Conservation (phyloP, 139 green algal genomes). For the Mychonastes homosphaera region DNA sequence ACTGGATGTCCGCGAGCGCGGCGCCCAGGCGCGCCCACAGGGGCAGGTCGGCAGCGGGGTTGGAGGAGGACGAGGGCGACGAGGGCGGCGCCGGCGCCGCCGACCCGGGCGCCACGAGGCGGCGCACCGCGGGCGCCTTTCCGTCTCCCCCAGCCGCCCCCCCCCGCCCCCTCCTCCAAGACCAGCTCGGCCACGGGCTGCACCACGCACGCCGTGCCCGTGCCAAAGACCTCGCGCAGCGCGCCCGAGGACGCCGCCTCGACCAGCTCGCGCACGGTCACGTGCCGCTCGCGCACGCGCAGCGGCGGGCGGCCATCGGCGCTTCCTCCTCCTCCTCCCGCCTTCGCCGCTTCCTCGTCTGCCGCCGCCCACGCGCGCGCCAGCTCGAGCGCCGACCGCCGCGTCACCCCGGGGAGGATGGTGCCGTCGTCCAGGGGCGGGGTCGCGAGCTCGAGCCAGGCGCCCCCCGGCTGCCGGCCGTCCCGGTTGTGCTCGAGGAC, state of each 20-base stretch:
- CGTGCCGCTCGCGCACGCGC: slow-evolving; percentile 31
- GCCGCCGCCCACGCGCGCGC: slow-evolving; percentile 4
- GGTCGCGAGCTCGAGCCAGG: slow-evolving; percentile 61
- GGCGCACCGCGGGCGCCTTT: no score
- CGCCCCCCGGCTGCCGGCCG: slow-evolving; percentile 3
- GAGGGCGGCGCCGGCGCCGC: no score
- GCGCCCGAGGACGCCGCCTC: slow-evolving; percentile 22
- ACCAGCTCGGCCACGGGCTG: slow-evolving; percentile 50
- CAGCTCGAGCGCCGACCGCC: slow-evolving; percentile 59
- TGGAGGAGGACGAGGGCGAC: no score
- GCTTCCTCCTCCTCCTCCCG: background rate
- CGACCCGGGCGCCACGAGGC: no score
- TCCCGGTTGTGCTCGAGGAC: slow-evolving; percentile 40
- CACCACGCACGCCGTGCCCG: slow-evolving; percentile 65
- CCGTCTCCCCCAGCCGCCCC: background rate
- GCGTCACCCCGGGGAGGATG: slow-evolving; percentile 73
- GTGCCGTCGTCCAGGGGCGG: slow-evolving; percentile 58
- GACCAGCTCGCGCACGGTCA: slow-evolving; percentile 29
- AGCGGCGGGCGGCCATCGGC: slow-evolving; percentile 18
- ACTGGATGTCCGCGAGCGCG: no score
- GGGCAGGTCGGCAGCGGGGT: no score
- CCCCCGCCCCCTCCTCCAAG: slow-evolving; percentile 13
- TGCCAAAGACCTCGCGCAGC: slow-evolving; percentile 68
- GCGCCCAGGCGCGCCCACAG: no score
- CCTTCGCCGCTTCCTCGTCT: background rate